Base-by-base conservation (phyloP, 495 filamentous ascomycete species). In the Aspergillus affinis region DNA sequence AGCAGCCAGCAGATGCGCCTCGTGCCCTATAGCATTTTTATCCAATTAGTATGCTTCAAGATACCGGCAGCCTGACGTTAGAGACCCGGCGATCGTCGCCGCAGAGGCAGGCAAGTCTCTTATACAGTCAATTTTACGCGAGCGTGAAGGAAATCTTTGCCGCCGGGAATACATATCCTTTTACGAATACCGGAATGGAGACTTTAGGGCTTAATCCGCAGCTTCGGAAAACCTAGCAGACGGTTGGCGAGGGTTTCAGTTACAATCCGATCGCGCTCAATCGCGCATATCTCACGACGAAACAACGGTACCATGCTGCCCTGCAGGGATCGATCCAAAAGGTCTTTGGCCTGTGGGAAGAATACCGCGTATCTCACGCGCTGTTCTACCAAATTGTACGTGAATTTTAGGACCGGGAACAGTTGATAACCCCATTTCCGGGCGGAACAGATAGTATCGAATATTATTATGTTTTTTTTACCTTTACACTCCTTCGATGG, bases 41-140 rank as follows among this genome's bases (percentile, higher is more conserved):
- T 21, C 46, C 13, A 32, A 53, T 18, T 29, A 58, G 55, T 58
- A 18, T 51, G 5, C 48, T 50, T 2, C 20, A 29, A 21, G 23
- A 50, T 26, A 50, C 23, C 8, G 12, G 51, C 4, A 53, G 51
- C 18, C 21, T 53, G 13, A 53, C 23, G 4, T 30, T 53, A 17
- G 32, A 50, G 27, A 50, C 6, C 3, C 46, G 19, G 13, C 45
- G 26, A 51, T 32, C 21, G 21, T 50, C 21, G 8, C 46, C 15
- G 13, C 46, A 36, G 4, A 26, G 23, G 9, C 6, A 50, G 27
- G 21, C 55, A 26, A 45, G 58, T 4, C 51, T 61, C 19, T 36
- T 32, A 6, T 61, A 61, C n/a, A 55, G 23, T 20, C 41, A 61
- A 51, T 47, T 55, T 13, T 61, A 61, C 49, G 21, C 50, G 3